These are phyloP conservation scores for Capniomyces stellatus DNA, from an alignment of 371 early-diverging fungal species.

Conservation along the genomic window DNA sequence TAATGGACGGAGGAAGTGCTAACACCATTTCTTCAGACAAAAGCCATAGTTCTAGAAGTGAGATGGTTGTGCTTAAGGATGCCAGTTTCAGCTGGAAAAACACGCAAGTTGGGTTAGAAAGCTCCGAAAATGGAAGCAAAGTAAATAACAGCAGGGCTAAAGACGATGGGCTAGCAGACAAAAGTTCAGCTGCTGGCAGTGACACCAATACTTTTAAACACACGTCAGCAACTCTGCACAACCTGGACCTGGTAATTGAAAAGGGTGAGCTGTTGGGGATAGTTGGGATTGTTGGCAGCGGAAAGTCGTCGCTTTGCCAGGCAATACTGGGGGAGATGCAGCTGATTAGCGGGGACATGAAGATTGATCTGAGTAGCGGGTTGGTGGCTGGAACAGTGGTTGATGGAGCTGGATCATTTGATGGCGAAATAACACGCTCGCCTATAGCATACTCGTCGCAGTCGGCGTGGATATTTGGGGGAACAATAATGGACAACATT, in stretches of 20 bases:
- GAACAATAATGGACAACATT: conserved; percentile 55
- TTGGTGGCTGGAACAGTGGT: not conserved
- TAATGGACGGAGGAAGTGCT: not conserved
- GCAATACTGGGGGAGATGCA: conserved; percentile 86
- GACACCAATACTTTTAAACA: too few species aligned
- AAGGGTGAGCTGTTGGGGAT: conserved; percentile 51
- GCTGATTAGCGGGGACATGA: conserved; percentile 24
- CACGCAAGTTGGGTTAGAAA: conserved; percentile 47
- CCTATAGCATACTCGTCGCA: conserved; percentile 20
- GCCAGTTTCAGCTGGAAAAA: conserved; percentile 16
- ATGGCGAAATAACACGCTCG: not conserved
- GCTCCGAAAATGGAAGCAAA: conserved; percentile 47
- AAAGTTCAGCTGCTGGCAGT: too few species aligned
- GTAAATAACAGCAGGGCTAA: too few species aligned
- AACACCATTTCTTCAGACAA: too few species aligned
- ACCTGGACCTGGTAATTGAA: conserved; percentile 30
- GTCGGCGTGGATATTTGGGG: conserved; percentile 61
- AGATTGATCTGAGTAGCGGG: not conserved
- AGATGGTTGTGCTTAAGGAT: conserved; percentile 59
- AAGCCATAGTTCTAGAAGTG: conserved; percentile 9
- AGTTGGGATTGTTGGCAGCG: conserved; percentile 81
- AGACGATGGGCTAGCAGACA: too few species aligned
- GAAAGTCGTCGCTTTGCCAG: conserved; percentile 76
- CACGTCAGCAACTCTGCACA: too few species aligned
- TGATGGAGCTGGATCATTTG: too few species aligned